Base-by-base conservation (phyloP, 805 yeast species). In the Saccharomycopsis schoenii region DNA sequence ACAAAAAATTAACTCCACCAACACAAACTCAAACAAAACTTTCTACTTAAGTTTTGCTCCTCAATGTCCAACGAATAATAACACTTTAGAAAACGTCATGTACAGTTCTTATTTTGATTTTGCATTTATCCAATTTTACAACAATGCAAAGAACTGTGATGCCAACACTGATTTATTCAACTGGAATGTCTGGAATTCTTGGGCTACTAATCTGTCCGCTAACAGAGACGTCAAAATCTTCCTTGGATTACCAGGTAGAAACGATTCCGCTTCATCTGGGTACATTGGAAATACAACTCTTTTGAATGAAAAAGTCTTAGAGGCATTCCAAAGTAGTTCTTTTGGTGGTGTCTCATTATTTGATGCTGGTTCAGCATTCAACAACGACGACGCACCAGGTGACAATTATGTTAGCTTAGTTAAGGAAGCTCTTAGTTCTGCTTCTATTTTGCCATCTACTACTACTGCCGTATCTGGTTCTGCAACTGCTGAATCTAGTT, bases 181-280 rank as follows among this genome's bases (percentile, higher is more conserved):
- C 41, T 83, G 78, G 73, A 74, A 74, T 58, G 70, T 77, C 29
- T 83, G 87, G 87, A 74, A 74, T 11, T 66, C 74, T 4, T 83
- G 86, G 86, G 74, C 74, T 11, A 67, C 74, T 4, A 67, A 69
- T 21, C 73, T 71, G 57, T 79, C 92, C 41, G 86, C 86, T 65
- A 91, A 91, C 75, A 74, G 76, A 59, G 74, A 89, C 69, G 83
- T 88, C 64, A 84, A 86, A 72, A 68, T 90, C 59, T 89, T 73
- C 69, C 73, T 91, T 50, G 96, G 97, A 60, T 76, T 90, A 52
- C 93, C 96, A 19, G 91, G 86, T 29, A 73, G 83, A 17, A 67
- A 79, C 2, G 65, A 79, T 52, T 80, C 85, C 56, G 89, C 90
- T 37, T 79, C 82, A 43, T 76, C 83, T 43, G 91, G 90, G 56